These are phyloP conservation scores for Cladophialophora immunda DNA, from an alignment of 2,329 filamentous ascomycete genomes.

Conservation along the genomic window DNA sequence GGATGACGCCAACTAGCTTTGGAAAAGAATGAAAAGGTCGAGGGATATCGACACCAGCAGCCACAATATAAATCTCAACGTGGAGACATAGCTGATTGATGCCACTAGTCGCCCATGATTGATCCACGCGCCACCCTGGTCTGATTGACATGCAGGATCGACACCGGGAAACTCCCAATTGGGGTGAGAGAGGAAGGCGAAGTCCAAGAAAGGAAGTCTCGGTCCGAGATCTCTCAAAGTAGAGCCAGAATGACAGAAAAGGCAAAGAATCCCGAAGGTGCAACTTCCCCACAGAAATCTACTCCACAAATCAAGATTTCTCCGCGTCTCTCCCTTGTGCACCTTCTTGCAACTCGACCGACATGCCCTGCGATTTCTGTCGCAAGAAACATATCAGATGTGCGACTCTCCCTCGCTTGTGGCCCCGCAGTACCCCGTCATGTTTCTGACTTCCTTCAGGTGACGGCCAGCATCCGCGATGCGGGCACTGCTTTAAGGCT, in stretches of 20 bases:
- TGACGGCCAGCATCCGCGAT: constrained; percentile 15
- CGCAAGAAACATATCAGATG: constrained; percentile 19
- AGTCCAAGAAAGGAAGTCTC: constrained; percentile 1
- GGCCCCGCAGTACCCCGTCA: background rate
- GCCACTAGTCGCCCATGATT: background rate
- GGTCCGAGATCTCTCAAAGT: background rate
- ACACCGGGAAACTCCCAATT: constrained; percentile 14
- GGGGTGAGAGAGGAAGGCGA: background rate
- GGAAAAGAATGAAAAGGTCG: background rate
- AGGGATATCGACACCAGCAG: background rate
- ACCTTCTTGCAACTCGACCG: background rate
- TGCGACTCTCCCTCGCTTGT: background rate
- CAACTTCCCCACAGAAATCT: background rate
- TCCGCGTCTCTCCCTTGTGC: background rate
- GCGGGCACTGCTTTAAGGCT: constrained; percentile 19
- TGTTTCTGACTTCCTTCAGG: constrained; percentile 12
- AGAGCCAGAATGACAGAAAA: background rate
- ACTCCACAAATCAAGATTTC: constrained; percentile 13
- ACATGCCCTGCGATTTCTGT: constrained; percentile 19
- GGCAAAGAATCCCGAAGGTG: constrained; percentile 17
- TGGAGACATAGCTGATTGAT: background rate
- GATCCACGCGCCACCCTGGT: background rate
- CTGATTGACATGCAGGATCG: constrained; percentile 11
- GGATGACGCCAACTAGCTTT: background rate
- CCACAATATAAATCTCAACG: constrained; percentile 5